phyloP scores from a whole-genome alignment of 1,284 basidiomycete species.

The Pterulicium gracile region DNA sequence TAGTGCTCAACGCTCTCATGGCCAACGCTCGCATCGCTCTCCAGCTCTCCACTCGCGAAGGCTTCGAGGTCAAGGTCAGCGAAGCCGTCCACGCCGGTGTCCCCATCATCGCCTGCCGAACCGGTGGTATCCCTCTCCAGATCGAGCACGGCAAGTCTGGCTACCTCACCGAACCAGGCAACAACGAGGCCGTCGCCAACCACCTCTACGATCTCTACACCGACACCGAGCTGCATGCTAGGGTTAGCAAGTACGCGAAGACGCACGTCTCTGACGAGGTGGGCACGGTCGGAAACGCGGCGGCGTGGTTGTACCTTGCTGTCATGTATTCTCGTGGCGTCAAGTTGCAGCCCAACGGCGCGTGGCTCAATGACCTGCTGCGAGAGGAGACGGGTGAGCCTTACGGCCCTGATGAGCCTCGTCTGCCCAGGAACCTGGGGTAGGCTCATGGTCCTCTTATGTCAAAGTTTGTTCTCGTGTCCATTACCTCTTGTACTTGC shows the following conservation, averaged over 20 bases:
- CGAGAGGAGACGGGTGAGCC: slow-evolving; percentile 60
- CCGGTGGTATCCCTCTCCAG: slow-evolving; percentile 84
- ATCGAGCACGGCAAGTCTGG: slow-evolving; percentile 77
- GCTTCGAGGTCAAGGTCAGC: slow-evolving; percentile 89
- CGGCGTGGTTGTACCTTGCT: slow-evolving; percentile 73
- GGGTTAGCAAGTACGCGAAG: slow-evolving; percentile 57
- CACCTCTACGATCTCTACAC: slow-evolving; percentile 68
- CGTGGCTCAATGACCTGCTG: slow-evolving; percentile 72
- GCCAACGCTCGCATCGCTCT: slow-evolving; percentile 66
- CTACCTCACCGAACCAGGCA: slow-evolving; percentile 64
- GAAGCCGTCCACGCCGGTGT: slow-evolving; percentile 81
- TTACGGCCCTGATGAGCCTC: slow-evolving; percentile 54
- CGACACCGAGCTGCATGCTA: slow-evolving; percentile 51
- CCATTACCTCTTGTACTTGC: neutral
- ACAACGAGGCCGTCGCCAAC: slow-evolving; percentile 62
- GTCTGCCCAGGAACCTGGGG: slow-evolving; percentile 46
- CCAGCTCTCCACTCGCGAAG: slow-evolving; percentile 76
- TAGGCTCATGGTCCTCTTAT: slow-evolving; percentile 31
- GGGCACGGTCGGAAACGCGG: slow-evolving; percentile 68
- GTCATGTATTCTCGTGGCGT: slow-evolving; percentile 65
- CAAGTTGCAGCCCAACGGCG: slow-evolving; percentile 66
- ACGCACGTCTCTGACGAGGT: slow-evolving; percentile 76
- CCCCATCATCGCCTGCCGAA: slow-evolving; percentile 70
- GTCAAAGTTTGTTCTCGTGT: neutral
- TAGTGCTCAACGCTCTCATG: slow-evolving; percentile 72